These are phyloP conservation scores for Parasitella parasitica DNA, from an alignment of 371 early-diverging fungal genomes.

Conservation along the genomic window DNA sequence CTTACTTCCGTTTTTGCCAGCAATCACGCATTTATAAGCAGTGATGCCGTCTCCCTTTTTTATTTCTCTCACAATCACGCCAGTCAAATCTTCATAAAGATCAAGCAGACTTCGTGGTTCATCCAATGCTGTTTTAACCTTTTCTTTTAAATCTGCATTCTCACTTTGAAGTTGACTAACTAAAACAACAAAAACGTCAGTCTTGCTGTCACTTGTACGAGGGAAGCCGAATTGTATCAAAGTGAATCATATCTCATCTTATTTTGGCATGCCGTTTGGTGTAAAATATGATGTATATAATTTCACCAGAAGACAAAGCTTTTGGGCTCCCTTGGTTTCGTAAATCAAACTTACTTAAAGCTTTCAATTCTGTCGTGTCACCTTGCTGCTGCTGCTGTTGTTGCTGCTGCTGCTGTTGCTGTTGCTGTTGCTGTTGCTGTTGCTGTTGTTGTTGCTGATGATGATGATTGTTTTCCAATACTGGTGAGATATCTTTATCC, in stretches of 20 bases:
- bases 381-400: not conserved
- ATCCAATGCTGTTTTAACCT: not conserved
- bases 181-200: too few species aligned
- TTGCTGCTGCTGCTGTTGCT: not conserved
- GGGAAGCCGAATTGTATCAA: too few species aligned
- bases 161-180: not conserved
- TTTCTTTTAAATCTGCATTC: not conserved
- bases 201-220: too few species aligned
- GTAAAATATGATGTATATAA: too few species aligned
- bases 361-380: not conserved
- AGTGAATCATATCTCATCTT: too few species aligned
- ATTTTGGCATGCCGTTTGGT: too few species aligned
- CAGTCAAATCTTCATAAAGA: conserved; percentile 16
- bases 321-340: too few species aligned
- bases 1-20: conserved; percentile 25
- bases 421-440: not conserved
- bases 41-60: not conserved
- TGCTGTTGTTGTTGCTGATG: not conserved
- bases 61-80: conserved; percentile 2
- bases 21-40: conserved; percentile 15
- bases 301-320: too few species aligned
- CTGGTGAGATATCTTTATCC: not conserved
- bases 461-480: not conserved
- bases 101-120: not conserved
- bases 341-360: not conserved